Conservation (phyloP, 805 yeast species). For the Grigorovia transvaalensis region DNA sequence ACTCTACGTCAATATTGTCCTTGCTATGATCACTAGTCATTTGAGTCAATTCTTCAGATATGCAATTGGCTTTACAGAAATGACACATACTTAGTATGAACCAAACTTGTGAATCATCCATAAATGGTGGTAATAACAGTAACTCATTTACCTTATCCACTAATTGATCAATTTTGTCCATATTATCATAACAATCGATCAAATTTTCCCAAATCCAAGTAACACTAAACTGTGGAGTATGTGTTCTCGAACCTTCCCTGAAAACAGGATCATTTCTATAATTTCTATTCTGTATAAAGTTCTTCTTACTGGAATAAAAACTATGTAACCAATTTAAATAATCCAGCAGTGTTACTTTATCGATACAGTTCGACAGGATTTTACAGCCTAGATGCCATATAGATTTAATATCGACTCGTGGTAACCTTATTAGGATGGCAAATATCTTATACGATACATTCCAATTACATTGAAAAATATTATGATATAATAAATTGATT, state of each 20-base stretch:
- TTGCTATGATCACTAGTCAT: background rate
- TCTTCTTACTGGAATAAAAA: constrained; percentile 17
- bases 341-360: constrained; percentile 9
- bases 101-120: constrained; percentile 27
- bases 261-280: constrained; percentile 21
- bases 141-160: constrained; percentile 22
- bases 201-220: constrained; percentile 24
- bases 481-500: constrained; percentile 38
- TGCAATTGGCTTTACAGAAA: constrained; percentile 18
- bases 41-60: constrained; percentile 6
- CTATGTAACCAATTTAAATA: constrained; percentile 23
- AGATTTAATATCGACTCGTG: constrained; percentile 41
- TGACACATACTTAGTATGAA: constrained; percentile 22
- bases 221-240: constrained; percentile 20
- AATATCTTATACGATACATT: constrained; percentile 42
- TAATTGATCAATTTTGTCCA: constrained; percentile 7
- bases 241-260: constrained; percentile 22
- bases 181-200: constrained; percentile 3
- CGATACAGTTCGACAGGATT: constrained; percentile 29
- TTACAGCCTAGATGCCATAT: constrained; percentile 60
- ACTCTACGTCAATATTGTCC: background rate
- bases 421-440: constrained; percentile 38
- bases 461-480: constrained; percentile 44
- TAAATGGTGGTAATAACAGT: constrained; percentile 25
- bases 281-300: constrained; percentile 17